Conservation (phyloP, 805 yeast species). For the Ogataea paradorogensis region DNA sequence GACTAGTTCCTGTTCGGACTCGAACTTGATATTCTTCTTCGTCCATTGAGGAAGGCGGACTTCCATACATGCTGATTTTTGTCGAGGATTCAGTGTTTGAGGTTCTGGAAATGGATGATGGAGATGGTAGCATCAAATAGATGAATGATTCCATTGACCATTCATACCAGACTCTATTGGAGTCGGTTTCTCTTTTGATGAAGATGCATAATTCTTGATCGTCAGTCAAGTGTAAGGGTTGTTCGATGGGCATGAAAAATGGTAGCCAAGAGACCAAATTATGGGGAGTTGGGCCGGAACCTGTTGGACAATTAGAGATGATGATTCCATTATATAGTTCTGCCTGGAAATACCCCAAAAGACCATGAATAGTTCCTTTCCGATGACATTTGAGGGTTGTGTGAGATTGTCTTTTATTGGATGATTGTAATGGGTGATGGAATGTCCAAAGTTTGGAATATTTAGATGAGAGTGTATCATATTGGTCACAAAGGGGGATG, state of each 20-base stretch:
- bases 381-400: slow-evolving; percentile 41
- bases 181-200: slow-evolving; percentile 45
- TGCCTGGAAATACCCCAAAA: slow-evolving; percentile 74
- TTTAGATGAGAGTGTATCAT: slow-evolving; percentile 44
- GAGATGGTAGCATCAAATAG: slow-evolving; percentile 32
- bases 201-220: slow-evolving; percentile 53
- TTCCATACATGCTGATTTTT: slow-evolving; percentile 9
- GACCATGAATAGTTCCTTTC: slow-evolving; percentile 63
- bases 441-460: slow-evolving; percentile 60
- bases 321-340: slow-evolving; percentile 57
- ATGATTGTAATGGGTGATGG: slow-evolving; percentile 37
- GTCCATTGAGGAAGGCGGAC: slow-evolving; percentile 5
- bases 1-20: slow-evolving; percentile 40
- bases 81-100: slow-evolving; percentile 9
- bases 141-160: slow-evolving; percentile 59
- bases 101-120: slow-evolving; percentile 14
- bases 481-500: slow-evolving; percentile 31
- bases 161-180: slow-evolving; percentile 58
- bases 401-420: slow-evolving; percentile 25
- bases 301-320: slow-evolving; percentile 49
- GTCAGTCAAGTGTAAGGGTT: slow-evolving; percentile 51
- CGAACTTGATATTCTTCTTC: slow-evolving; percentile 40
- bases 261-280: slow-evolving; percentile 69
- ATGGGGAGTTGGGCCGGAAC: slow-evolving; percentile 35
- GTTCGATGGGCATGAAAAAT: slow-evolving; percentile 55